Base-by-base conservation (phyloP, 371 early-diverging fungal species). In the Haplosporangium sp. region DNA sequence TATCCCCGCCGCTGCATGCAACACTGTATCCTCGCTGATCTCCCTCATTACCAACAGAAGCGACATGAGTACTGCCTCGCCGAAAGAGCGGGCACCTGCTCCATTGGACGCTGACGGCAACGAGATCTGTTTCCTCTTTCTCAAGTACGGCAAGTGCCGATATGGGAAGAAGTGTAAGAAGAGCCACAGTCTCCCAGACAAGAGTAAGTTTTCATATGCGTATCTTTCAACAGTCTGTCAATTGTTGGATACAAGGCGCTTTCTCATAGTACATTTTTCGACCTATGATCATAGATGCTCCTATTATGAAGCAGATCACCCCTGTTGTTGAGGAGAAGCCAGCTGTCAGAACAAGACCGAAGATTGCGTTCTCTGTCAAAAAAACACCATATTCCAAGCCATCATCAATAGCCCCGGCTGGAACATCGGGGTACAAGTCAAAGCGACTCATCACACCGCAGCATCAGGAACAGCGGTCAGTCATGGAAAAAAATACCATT, bases 111-210 rank as follows among this genome's bases (percentile, higher is more conserved):
- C 79, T 16, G 59, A 50, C 12, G 79, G 79, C 29, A 79, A 72
- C 40, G 73, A 79, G 51, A 41, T 79, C 9, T 79, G 79, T 20
- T 36, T 67, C 8, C 73, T 79, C 41, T 79, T 79, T 58, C 58
- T 79, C 23, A 79, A 79, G 48, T 68, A 72, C 37, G 73, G 79
- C 69, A 79, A 79, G 58, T 79, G 79, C 12, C 79, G 79, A 8
- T 79, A 79, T 48, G 68, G 68, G 47, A 72, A 72, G 36, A 79
- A 72, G 47, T 79, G 79, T 59, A 79, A 79, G 52, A 64, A 54
- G 59, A 79, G 79, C 55, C 79, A 79, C 45, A 64, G 56, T 12
- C 18, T 64, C 10, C 79, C 69, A 5, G 73, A 72, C 47, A 63
- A 64, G 43, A 57, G 79, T 79, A 69, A 50, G 63, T 16, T 0